Evolutionary conservation across 2,329 filamentous ascomycete species (phyloP).

Genomic region (Aspergillus tamarii): DNA sequence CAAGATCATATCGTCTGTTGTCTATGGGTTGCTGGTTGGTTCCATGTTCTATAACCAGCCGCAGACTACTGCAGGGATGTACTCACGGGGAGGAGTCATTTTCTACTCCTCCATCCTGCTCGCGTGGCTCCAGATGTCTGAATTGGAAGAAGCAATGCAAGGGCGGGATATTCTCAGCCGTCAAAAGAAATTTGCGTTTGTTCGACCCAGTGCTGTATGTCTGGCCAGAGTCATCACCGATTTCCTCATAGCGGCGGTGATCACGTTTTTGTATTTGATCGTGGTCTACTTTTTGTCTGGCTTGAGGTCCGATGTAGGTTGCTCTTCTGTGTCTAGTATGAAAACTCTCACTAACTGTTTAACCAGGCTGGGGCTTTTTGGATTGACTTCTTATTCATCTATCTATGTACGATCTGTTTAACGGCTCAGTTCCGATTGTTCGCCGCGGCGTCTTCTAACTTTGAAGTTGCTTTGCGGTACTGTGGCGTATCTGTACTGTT

Average conservation of each 20-base stretch:
- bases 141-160: conserved; percentile 74
- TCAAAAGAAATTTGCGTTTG: conserved; percentile 66
- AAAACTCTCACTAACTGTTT: neutral
- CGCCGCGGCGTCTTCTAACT: conserved; percentile 61
- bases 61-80: conserved; percentile 59
- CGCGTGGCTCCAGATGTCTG: conserved; percentile 70
- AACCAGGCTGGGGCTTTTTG: conserved; percentile 61
- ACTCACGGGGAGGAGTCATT: conserved; percentile 60
- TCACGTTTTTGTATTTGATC: conserved; percentile 59
- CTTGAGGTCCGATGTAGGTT: conserved; percentile 32
- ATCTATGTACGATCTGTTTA: conserved; percentile 60
- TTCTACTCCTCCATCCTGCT: conserved; percentile 67
- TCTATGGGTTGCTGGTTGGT: conserved; percentile 71
- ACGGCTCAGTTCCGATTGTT: conserved; percentile 66
- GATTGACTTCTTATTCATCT: conserved; percentile 64
- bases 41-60: conserved; percentile 71
- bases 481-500: conserved; percentile 62
- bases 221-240: conserved; percentile 62
- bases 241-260: conserved; percentile 55
- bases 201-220: conserved; percentile 62
- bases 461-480: conserved; percentile 65
- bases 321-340: neutral
- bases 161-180: conserved; percentile 68
- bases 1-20: conserved; percentile 72
- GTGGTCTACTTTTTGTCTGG: conserved; percentile 65